These are phyloP conservation scores for Coffea canephora DNA, from an alignment of 257 asterid genomes.

Conservation along the genomic window DNA sequence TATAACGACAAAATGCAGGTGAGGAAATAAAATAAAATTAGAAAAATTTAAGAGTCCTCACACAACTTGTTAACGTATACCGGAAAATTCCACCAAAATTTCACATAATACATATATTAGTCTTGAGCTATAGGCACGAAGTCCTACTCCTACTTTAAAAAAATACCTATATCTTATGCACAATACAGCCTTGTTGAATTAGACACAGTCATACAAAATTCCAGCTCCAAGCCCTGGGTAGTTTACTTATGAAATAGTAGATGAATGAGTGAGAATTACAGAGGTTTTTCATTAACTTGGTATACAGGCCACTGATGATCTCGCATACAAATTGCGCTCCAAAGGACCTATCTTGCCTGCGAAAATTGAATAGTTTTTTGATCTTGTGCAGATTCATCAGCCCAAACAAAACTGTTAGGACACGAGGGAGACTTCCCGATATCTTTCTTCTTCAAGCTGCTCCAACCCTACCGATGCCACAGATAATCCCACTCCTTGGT, in stretches of 20 bases:
- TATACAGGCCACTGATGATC: neutral
- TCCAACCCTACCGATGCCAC: slow-evolving; percentile 96
- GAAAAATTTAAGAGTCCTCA: too few species aligned
- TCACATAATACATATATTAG: too few species aligned
- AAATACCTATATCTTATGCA: too few species aligned
- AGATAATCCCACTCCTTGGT: slow-evolving; percentile 74
- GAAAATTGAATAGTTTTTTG: slow-evolving; percentile 85
- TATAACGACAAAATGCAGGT: too few species aligned
- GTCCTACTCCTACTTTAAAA: too few species aligned
- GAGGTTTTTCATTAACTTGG: neutral
- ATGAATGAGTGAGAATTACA: neutral
- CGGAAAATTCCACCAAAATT: neutral
- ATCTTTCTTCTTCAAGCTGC: slow-evolving; percentile 56
- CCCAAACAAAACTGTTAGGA: slow-evolving; percentile 61
- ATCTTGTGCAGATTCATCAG: slow-evolving; percentile 67
- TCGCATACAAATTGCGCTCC: neutral
- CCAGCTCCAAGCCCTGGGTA: too few species aligned
- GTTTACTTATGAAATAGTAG: neutral
- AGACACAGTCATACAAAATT: too few species aligned
- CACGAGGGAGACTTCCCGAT: slow-evolving; percentile 47
- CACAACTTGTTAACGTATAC: too few species aligned
- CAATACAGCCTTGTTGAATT: neutral
- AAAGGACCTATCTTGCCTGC: slow-evolving; percentile 54
- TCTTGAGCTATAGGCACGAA: too few species aligned
- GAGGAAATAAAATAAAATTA: too few species aligned